Percentiles rank a stretch among this genome's conserved stretches.
Conservation (phyloP, 768 basidiomycete genomes). For the Leccinum obscurum region DNA sequence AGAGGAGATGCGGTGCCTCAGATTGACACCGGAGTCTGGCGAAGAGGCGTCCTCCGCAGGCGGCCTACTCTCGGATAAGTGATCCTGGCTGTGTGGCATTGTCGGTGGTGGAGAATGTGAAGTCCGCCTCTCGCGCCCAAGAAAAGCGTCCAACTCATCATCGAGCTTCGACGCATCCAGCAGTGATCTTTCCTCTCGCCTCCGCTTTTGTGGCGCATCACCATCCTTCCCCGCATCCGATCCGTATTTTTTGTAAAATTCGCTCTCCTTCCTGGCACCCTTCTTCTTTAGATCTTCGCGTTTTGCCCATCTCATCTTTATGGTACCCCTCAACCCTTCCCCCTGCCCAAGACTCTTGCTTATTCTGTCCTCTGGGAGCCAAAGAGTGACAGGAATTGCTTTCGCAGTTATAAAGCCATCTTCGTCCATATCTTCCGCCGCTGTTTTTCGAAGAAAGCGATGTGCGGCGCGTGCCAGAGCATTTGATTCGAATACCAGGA, state of each 20-base stretch:
- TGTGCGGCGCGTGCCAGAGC: conserved; percentile 53
- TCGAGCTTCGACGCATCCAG: conserved; percentile 52
- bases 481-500: conserved; percentile 69
- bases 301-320: conserved; percentile 78
- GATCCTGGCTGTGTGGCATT: conserved; percentile 64
- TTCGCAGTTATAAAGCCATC: conserved; percentile 64
- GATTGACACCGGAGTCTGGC: conserved; percentile 40
- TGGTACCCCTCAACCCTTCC: conserved; percentile 61
- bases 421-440: conserved; percentile 48
- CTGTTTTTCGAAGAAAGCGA: conserved; percentile 50
- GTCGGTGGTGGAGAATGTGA: conserved; percentile 52
- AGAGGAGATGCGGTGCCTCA: conserved; percentile 48
- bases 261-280: conserved; percentile 68
- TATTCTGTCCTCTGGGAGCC: conserved; percentile 81
- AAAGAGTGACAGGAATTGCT: conserved; percentile 68
- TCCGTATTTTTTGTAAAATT: conserved; percentile 81
- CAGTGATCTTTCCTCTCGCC: conserved; percentile 33
- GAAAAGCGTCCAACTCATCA: conserved; percentile 68
- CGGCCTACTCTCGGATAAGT: conserved; percentile 53
- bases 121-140: conserved; percentile 44
- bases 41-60: conserved; percentile 57
- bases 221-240: conserved; percentile 59
- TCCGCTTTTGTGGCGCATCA: conserved; percentile 39
- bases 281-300: conserved; percentile 73
- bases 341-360: conserved; percentile 69